These are phyloP conservation scores for Candida tunisiensis DNA, from an alignment of 1,139 yeast genomes.

Conservation along the genomic window DNA sequence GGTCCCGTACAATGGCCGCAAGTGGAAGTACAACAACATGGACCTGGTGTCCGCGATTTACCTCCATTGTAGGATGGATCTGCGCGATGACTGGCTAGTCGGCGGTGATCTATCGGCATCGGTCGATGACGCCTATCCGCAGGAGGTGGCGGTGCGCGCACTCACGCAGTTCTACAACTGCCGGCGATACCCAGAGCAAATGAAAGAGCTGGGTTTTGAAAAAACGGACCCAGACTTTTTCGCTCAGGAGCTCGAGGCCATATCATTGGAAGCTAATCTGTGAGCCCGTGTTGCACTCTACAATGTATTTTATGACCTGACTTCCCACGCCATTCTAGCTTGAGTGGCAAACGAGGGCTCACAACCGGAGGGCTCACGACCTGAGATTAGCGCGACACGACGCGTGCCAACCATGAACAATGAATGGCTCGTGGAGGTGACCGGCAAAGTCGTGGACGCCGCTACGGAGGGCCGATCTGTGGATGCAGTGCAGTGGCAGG, in stretches of 20 bases:
- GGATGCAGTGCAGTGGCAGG: no score
- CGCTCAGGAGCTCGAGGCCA: constrained; percentile 21
- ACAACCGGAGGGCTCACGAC: no score
- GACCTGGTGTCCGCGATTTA: constrained; percentile 81
- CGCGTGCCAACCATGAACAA: no score
- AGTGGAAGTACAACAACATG: constrained; percentile 92
- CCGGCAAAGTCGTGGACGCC: no score
- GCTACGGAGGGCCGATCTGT: no score
- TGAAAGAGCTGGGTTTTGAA: constrained; percentile 23
- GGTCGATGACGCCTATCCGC: constrained; percentile 64
- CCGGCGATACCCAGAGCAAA: constrained; percentile 35
- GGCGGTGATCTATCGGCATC: constrained; percentile 69
- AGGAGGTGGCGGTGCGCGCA: constrained; percentile 73
- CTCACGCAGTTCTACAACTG: constrained; percentile 65
- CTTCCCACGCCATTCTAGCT: no score
- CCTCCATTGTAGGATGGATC: constrained; percentile 49
- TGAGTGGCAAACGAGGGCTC: no score
- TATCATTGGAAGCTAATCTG: constrained; percentile 3
- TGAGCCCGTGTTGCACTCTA: no score
- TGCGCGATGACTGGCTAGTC: constrained; percentile 81
- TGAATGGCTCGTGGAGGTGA: no score
- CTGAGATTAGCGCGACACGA: no score
- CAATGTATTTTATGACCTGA: no score
- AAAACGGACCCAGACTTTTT: constrained; percentile 23
- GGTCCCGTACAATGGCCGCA: constrained; percentile 82